These are phyloP conservation scores for Alisma plantagoaquatica DNA, from an alignment of 106 monocot genomes.

Conservation along the genomic window DNA sequence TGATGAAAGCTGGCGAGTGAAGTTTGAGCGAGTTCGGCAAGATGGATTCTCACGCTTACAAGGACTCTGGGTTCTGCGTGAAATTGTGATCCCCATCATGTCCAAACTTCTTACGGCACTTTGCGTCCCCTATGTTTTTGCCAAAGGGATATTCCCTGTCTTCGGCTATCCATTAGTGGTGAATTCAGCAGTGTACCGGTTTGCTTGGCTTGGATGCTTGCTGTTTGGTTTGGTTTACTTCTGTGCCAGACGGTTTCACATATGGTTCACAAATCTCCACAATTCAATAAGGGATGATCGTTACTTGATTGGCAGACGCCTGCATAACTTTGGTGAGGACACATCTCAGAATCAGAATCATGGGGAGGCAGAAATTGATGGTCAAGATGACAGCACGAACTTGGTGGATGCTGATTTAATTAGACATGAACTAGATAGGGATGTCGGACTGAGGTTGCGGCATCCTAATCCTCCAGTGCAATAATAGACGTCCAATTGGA, in stretches of 20 bases:
- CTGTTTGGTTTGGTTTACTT: constrained; percentile 48
- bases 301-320: constrained; percentile 77
- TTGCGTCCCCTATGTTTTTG: constrained; percentile 89
- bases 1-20: constrained; percentile 83
- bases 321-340: constrained; percentile 83
- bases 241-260: constrained; percentile 69
- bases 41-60: constrained; percentile 83
- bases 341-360: neutral
- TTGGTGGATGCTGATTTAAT: constrained; percentile 10
- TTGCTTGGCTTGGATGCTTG: constrained; percentile 90
- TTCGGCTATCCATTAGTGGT: constrained; percentile 83
- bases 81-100: constrained; percentile 81
- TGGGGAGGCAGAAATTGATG: constrained; percentile 5
- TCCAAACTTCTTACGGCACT: constrained; percentile 78
- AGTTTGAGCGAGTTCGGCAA: constrained; percentile 80
- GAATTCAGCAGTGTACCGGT: constrained; percentile 94
- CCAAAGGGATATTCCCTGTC: constrained; percentile 80
- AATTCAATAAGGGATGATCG: constrained; percentile 95
- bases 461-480: neutral
- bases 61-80: constrained; percentile 82
- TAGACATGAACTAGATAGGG: constrained; percentile 30
- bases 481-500: no score
- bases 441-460: constrained; percentile 32
- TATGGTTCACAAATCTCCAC: constrained; percentile 97
- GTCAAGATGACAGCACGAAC: constrained; percentile 8